Evolutionary conservation across 2,329 filamentous ascomycete genomes (phyloP).

Genomic region (Bipolaris cookei): DNA sequence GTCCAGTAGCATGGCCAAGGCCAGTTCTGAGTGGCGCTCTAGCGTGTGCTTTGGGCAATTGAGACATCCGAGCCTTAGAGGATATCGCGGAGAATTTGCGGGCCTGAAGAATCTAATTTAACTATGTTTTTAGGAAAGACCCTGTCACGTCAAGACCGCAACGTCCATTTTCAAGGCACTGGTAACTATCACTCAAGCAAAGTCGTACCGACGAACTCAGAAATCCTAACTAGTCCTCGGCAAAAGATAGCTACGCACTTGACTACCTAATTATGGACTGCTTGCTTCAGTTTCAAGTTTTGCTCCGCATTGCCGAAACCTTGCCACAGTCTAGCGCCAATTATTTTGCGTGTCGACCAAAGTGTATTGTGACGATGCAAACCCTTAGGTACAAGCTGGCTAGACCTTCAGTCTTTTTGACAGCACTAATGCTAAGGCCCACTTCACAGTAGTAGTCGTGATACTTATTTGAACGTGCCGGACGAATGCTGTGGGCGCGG

Average conservation of each 20-base stretch:
- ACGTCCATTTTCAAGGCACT: neutral
- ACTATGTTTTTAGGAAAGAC: neutral
- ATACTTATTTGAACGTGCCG: neutral
- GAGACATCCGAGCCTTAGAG: constrained; percentile 5
- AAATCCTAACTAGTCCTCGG: neutral
- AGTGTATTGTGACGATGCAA: constrained; percentile 4
- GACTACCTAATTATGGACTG: neutral
- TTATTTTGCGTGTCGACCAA: constrained; percentile 5
- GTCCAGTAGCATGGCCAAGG: constrained; percentile 9
- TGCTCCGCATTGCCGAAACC: constrained; percentile 11
- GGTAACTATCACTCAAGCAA: neutral
- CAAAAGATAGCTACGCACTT: neutral
- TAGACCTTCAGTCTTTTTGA: neutral
- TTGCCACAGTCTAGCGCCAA: constrained; percentile 7
- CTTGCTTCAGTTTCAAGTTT: constrained; percentile 3
- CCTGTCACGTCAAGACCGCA: neutral
- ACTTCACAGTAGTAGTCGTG: neutral
- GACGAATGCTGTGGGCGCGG: neutral
- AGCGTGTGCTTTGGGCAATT: constrained; percentile 3
- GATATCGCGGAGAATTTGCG: constrained; percentile 17
- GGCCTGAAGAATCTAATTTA: neutral
- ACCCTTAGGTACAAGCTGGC: neutral
- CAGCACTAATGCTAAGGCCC: neutral
- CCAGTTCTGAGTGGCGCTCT: constrained; percentile 1
- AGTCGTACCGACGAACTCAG: neutral